Evolutionary conservation across 371 early-diverging fungal species (phyloP), one percentile per base, ranked within the genome.

Genomic region (Mortierella sp.): DNA sequence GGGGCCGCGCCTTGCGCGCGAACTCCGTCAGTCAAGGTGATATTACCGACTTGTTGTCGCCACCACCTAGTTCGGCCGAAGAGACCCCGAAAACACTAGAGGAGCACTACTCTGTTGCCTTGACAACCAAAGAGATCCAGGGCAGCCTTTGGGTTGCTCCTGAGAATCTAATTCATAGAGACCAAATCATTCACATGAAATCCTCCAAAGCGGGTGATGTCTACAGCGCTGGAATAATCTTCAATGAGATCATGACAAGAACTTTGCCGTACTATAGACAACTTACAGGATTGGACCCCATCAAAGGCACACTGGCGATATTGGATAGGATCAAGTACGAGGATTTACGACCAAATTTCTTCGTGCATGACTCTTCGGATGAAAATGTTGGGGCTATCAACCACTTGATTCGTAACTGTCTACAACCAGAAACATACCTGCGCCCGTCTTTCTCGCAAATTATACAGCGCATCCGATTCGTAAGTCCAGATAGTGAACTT

Each of bases 241-340:
- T 88, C 57, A 87, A 86, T 64, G 87, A 88, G 83, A 87, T 88
- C 22, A 64, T 87, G 70, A 88, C 87, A 26, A 79, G 87, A 10
- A 84, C 79, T 51, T 57, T 64, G 10, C 88, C 88, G 18, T 88
- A 86, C 61, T 35, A 55, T 20, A 37, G 76, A 16, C 76, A 81
- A 16, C 32, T 81, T 32, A 43, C 51, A 9, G 58, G 40, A 5
- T 35, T 70, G 39, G 81, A 75, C 22, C 62, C 75, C 2, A 49
- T 70, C 4, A 52, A 83, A 9, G 70, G 70, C 18, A 69, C 75
- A 0, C 51, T 64, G 32, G 43, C 47, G 14, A n/a, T 79, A 49
- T 37, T 79, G 43, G 80, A 74, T 16, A 55, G 57, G 64, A 63
- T 81, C 70, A 81, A 81, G 68, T 62, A 62, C 54, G 62, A 81